Percentiles rank a stretch among this genome's conserved stretches.
Evolutionary conservation across 2,329 filamentous ascomycete species (phyloP).

Genomic region (Cladosporium velox): DNA sequence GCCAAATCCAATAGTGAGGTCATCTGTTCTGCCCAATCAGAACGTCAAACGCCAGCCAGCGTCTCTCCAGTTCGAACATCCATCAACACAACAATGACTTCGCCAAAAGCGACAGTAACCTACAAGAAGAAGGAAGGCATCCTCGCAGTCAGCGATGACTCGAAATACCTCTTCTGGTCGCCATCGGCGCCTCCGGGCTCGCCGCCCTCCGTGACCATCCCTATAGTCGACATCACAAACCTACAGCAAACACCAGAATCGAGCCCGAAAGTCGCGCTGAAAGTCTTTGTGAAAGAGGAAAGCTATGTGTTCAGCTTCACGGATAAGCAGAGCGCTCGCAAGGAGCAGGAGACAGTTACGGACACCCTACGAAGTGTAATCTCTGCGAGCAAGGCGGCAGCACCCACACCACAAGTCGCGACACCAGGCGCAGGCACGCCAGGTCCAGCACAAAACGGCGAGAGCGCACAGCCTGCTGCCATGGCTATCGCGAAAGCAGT

Average conservation of each 20-base stretch:
- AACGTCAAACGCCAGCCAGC: conserved; percentile 9
- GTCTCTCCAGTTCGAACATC: conserved; percentile 4
- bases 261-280: conserved; percentile 89
- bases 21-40: conserved; percentile 13
- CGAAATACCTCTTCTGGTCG: conserved; percentile 77
- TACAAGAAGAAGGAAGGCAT: conserved; percentile 98
- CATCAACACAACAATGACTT: conserved; percentile 31
- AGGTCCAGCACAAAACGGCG: conserved; percentile 27
- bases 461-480: conserved; percentile 58
- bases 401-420: conserved; percentile 26
- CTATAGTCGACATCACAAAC: conserved; percentile 79
- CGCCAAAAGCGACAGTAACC: conserved; percentile 62
- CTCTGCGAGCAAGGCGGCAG: conserved; percentile 62
- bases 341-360: conserved; percentile 83
- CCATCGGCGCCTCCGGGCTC: conserved; percentile 64
- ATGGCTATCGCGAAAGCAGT: conserved; percentile 78
- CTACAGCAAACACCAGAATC: conserved; percentile 91
- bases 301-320: conserved; percentile 90
- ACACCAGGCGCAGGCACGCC: conserved; percentile 29
- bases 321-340: conserved; percentile 70
- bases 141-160: conserved; percentile 72
- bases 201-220: conserved; percentile 67
- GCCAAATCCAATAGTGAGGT: conserved; percentile 1
- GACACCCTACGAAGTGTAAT: conserved; percentile 79
- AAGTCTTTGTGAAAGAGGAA: conserved; percentile 78